Evolutionary conservation across 805 yeast species (phyloP), one percentile per base, ranked within the genome.

Genomic region (Candida germanica): DNA sequence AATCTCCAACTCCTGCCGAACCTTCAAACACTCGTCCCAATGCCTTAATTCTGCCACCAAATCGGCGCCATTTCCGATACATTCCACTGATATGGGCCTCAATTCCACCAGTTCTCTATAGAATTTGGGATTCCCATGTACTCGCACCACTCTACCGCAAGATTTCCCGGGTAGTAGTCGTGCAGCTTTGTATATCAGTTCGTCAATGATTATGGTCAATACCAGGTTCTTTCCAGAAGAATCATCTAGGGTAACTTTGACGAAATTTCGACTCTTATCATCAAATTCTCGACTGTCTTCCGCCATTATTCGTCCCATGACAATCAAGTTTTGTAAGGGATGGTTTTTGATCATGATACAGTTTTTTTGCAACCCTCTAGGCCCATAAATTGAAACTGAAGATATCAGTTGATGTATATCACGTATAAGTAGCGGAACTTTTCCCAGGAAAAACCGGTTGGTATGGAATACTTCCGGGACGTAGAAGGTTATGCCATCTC

Each of bases 391-490:
- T 12, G 19, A 32, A 4, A 29, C 31, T 3, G 39, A 36, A 12
- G 28, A 26, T 12, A 28, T 43, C 15, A 41, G 38, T 5, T 20
- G 33, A 14, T 44, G 44, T 30, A 66, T 53, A 42, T 67, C 73
- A 4, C 42, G 20, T 7, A 65, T 57, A 12, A 60, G 45, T 9
- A 66, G 28, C 1, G 68, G 60, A 3, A 50, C 47, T 3, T 38
- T 27, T 5, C 31, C 33, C 7, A 42, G 44, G 34, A 36, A 43
- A 5, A 59, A 54, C 1, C 59, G 61, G 7, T 68, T 51, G 31
- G 50, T 16, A 36, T 59, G 64, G 39, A 67, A 64, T 17, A 65
- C 36, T 25, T 56, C 59, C 5, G 67, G 66, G 6, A 51, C 57
- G 39, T 65, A 67, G 43, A 39, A 66, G 6, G 44, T 28, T 8